Evolutionary conservation across 164 flowering plant genomes (phyloP).

Genomic region (Vitis rupestris): DNA sequence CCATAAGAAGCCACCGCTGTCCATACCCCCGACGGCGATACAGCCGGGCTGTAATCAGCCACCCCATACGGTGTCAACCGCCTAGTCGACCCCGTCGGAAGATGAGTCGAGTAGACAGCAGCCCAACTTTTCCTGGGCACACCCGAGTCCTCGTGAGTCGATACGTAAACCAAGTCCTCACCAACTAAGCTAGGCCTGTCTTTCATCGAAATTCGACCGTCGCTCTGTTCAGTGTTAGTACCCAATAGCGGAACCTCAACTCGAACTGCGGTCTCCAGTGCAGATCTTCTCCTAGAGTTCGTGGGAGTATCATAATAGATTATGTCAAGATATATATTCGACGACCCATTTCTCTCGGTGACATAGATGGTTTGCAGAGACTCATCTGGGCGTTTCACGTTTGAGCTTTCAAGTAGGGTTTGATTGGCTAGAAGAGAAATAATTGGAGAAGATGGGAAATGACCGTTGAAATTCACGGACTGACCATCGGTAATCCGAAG

Average conservation of each 20-base stretch:
- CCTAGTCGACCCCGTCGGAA: constrained; percentile 51
- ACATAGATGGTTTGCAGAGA: constrained; percentile 48
- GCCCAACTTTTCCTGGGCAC: constrained; percentile 75
- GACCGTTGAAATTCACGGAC: constrained; percentile 80
- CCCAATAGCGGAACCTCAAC: constrained; percentile 42
- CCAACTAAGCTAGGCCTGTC: constrained; percentile 68
- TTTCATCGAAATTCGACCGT: constrained; percentile 49
- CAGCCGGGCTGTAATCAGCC: constrained; percentile 84
- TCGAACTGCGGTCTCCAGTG: constrained; percentile 22
- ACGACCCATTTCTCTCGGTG: constrained; percentile 66
- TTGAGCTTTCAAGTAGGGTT: constrained; percentile 6
- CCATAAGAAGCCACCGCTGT: constrained; percentile 88
- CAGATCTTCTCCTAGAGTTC: constrained; percentile 31
- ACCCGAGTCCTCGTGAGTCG: constrained; percentile 69
- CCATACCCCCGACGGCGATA: constrained; percentile 78
- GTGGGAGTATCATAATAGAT: constrained; percentile 8
- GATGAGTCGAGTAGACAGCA: constrained; percentile 73
- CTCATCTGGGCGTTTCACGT: not conserved
- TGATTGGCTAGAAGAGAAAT: constrained; percentile 23
- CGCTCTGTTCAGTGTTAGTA: not conserved
- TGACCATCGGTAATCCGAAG: constrained; percentile 57
- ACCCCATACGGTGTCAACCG: constrained; percentile 68
- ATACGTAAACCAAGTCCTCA: constrained; percentile 61
- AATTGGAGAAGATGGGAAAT: constrained; percentile 45
- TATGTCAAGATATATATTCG: constrained; percentile 45